Evolutionary conservation across 1,284 basidiomycete genomes (phyloP).

Genomic region (Fomitopsis betulina): DNA sequence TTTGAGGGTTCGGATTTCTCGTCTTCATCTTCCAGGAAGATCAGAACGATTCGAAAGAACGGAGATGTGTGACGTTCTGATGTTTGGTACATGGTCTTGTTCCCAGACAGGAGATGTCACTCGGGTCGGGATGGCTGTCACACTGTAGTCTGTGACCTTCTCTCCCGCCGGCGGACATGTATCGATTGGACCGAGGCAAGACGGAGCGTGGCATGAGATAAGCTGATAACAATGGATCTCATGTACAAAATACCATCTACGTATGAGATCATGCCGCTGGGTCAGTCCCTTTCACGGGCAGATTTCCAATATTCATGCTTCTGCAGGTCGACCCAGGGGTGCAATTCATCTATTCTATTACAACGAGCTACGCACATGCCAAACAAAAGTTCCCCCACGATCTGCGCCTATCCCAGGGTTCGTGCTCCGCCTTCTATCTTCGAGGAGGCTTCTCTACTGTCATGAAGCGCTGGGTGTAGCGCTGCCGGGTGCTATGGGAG

Average conservation of each 20-base stretch:
- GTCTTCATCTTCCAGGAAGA: neutral
- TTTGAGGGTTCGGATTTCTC: neutral
- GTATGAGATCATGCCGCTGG: too few relatives aligned
- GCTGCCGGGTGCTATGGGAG: constrained; percentile 22
- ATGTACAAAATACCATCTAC: too few relatives aligned
- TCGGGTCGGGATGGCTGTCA: neutral
- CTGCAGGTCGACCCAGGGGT: too few relatives aligned
- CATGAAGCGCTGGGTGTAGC: neutral
- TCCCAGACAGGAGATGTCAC: neutral
- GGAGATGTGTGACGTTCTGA: neutral
- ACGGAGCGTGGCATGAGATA: neutral
- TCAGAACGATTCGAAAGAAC: neutral
- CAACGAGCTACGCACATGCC: neutral
- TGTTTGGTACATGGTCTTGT: neutral
- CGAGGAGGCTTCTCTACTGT: neutral
- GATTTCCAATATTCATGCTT: too few relatives aligned
- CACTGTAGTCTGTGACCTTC: neutral
- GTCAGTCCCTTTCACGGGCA: too few relatives aligned
- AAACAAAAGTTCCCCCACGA: neutral
- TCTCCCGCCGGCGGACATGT: neutral
- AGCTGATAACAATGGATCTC: too few relatives aligned
- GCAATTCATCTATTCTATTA: neutral
- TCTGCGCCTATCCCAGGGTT: neutral
- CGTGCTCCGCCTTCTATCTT: constrained; percentile 1
- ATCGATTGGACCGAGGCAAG: neutral